These are phyloP conservation scores for Cyberlindnera samutprakarnensis DNA, from an alignment of 805 yeast species.

Conservation along the genomic window DNA sequence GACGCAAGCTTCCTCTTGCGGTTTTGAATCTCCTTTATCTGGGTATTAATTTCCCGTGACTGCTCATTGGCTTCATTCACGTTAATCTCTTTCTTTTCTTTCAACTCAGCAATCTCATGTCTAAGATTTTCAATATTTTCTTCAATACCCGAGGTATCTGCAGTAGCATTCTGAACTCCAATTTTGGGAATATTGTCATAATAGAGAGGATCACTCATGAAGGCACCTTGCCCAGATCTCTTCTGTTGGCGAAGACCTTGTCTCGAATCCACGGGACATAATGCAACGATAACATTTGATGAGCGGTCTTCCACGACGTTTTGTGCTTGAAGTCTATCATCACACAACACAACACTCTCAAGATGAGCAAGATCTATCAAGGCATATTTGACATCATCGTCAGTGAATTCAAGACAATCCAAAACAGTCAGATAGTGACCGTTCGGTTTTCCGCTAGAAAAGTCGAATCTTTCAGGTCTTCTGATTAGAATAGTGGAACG, in stretches of 20 bases:
- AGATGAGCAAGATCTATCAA: constrained; percentile 56
- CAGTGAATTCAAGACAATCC: constrained; percentile 51
- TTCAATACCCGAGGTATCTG: constrained; percentile 11
- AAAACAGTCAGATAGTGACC: constrained; percentile 38
- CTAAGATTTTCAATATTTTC: neutral
- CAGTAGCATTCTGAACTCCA: constrained; percentile 9
- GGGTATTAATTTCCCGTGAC: constrained; percentile 8
- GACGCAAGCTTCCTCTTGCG: constrained; percentile 8
- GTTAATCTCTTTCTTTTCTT: constrained; percentile 5
- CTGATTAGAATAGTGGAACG: constrained; percentile 41
- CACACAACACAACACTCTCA: constrained; percentile 51
- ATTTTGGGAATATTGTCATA: constrained; percentile 25
- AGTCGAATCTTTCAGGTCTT: constrained; percentile 51
- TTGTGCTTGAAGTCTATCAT: constrained; percentile 46
- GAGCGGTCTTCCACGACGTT: constrained; percentile 27
- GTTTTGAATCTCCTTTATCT: constrained; percentile 1
- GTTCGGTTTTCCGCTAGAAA: constrained; percentile 35
- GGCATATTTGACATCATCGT: constrained; percentile 48
- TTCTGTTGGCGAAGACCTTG: neutral
- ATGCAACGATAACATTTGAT: constrained; percentile 9
- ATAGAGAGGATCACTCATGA: constrained; percentile 46
- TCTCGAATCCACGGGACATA: neutral
- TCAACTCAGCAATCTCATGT: constrained; percentile 2
- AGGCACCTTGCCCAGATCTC: constrained; percentile 32
- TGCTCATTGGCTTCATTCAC: constrained; percentile 11